phyloP scores from a whole-genome alignment of 2,329 filamentous ascomycete genomes.

The Scedosporium dehoogii region DNA sequence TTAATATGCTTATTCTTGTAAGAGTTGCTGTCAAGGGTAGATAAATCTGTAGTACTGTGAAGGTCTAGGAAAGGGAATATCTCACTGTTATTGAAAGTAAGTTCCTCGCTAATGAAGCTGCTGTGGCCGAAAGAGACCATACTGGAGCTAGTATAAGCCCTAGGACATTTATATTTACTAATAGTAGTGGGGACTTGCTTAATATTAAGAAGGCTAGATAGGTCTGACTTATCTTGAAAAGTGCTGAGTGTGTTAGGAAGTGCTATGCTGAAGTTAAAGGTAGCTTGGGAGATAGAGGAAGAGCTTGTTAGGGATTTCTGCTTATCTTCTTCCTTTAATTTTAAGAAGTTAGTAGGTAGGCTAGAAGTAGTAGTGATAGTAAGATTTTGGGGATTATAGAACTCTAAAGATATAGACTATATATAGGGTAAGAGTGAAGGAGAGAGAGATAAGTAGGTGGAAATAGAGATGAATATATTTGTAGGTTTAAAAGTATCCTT shows the following conservation, averaged over 20 bases:
- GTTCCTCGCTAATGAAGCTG: constrained; percentile 65
- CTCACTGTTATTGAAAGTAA: constrained; percentile 63
- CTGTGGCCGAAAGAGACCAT: constrained; percentile 63
- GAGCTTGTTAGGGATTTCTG: too few species aligned
- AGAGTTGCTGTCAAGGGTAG: constrained; percentile 12
- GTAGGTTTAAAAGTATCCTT: too few species aligned
- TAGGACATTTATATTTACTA: constrained; percentile 59
- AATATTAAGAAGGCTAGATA: constrained; percentile 66
- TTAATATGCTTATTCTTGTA: constrained; percentile 50
- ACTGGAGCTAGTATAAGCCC: constrained; percentile 57
- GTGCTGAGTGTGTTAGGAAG: constrained; percentile 52
- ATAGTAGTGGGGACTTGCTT: constrained; percentile 21
- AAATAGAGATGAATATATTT: too few species aligned
- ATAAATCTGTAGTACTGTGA: constrained; percentile 42
- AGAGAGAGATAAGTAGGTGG: too few species aligned
- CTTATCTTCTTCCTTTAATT: too few species aligned
- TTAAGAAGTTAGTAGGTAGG: too few species aligned
- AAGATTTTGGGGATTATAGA: too few species aligned
- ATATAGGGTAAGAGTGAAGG: too few species aligned
- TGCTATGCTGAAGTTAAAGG: constrained; percentile 42
- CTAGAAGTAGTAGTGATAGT: too few species aligned
- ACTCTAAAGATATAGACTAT: too few species aligned
- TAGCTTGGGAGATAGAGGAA: too few species aligned
- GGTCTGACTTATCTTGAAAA: constrained; percentile 86
- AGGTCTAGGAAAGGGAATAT: constrained; percentile 50